Conservation (phyloP, 495 filamentous ascomycete genomes). For the Penicillium flavigenum region DNA sequence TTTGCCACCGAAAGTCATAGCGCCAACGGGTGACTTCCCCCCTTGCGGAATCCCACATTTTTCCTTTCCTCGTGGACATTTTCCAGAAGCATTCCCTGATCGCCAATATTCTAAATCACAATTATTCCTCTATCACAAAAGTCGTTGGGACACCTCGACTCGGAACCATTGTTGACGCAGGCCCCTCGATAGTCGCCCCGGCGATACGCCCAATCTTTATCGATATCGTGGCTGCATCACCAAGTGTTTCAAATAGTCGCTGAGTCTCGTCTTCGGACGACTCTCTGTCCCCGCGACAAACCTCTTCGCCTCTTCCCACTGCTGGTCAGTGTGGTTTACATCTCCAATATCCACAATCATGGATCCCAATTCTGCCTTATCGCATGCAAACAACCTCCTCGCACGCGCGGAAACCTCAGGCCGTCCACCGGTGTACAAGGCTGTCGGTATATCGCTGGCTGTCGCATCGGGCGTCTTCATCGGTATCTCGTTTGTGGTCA, state of each 20-base stretch:
- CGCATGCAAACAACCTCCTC: slow-evolving; percentile 47
- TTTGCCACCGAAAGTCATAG: slow-evolving; percentile 1
- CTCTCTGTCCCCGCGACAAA: slow-evolving; percentile 20
- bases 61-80: slow-evolving; percentile 9
- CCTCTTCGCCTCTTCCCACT: slow-evolving; percentile 19
- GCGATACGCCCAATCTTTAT: slow-evolving; percentile 19
- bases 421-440: slow-evolving; percentile 72
- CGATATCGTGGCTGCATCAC: slow-evolving; percentile 5
- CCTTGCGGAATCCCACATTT: slow-evolving; percentile 9
- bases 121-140: not conserved
- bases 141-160: not conserved
- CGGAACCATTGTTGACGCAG: not conserved
- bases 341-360: slow-evolving; percentile 29
- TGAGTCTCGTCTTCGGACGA: slow-evolving; percentile 31
- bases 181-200: slow-evolving; percentile 5
- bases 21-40: not conserved
- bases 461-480: slow-evolving; percentile 91
- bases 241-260: slow-evolving; percentile 32
- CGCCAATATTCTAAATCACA: not conserved
- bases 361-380: slow-evolving; percentile 42
- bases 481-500: slow-evolving; percentile 91
- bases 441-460: slow-evolving; percentile 82
- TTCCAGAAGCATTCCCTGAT: slow-evolving; percentile 30
- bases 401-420: slow-evolving; percentile 43
- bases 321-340: slow-evolving; percentile 29